A percentile compares a stretch with the other conserved stretches of the same genome.
Evolutionary conservation across 148 eudicot genomes (phyloP).

Genomic region (Rhododendron simsii): DNA sequence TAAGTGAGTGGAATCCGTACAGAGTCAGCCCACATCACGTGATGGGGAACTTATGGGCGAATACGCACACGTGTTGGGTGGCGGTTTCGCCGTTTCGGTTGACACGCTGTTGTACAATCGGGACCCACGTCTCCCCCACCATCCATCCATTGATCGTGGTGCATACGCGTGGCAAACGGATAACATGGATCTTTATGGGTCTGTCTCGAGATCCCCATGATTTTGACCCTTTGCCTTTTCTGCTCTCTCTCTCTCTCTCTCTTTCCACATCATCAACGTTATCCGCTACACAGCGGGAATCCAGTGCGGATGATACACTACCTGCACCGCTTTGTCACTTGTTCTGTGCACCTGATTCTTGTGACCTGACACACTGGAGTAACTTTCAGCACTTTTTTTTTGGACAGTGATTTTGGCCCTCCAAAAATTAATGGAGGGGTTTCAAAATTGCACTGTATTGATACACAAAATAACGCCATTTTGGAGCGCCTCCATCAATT

Average conservation of each 20-base stretch:
- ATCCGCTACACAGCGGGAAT: neutral
- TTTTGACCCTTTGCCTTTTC: neutral
- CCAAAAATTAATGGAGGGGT: too few relatives aligned
- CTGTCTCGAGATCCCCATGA: slow-evolving; percentile 4
- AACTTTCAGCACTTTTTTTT: too few relatives aligned
- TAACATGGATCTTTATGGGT: too few relatives aligned
- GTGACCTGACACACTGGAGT: too few relatives aligned
- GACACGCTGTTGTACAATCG: neutral
- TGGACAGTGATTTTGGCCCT: too few relatives aligned
- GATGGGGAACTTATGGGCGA: neutral
- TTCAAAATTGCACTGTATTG: too few relatives aligned
- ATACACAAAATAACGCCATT: too few relatives aligned
- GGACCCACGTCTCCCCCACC: neutral
- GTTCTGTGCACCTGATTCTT: too few relatives aligned
- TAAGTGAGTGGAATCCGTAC: neutral
- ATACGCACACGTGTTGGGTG: neutral
- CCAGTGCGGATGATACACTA: neutral
- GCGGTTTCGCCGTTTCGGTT: neutral
- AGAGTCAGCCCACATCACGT: neutral
- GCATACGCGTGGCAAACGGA: neutral
- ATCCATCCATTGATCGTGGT: neutral
- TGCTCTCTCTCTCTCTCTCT: too few relatives aligned
- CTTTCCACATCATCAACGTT: neutral
- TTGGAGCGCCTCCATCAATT: too few relatives aligned
- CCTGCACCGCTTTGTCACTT: neutral